Evolutionary conservation across 805 yeast genomes (phyloP).

Genomic region (Yarrowia keelungensis): DNA sequence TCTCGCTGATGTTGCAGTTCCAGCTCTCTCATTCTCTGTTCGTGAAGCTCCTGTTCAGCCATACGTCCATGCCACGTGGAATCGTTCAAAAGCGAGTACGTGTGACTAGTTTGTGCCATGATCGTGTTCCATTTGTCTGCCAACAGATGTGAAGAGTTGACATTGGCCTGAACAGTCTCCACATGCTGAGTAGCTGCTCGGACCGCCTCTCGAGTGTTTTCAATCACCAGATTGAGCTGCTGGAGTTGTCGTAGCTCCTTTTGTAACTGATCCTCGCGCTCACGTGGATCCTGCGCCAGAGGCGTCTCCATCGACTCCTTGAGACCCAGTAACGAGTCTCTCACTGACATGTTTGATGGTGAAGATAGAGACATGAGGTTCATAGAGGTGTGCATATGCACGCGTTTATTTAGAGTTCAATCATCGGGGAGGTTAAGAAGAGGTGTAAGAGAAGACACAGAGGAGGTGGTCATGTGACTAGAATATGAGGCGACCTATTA

Average conservation of each 20-base stretch:
- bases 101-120: slow-evolving; percentile 33
- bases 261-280: slow-evolving; percentile 22
- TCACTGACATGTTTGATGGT: slow-evolving; percentile 10
- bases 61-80: slow-evolving; percentile 36
- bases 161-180: slow-evolving; percentile 23
- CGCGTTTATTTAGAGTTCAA: slow-evolving; percentile 3
- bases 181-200: slow-evolving; percentile 18
- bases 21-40: slow-evolving; percentile 31
- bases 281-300: slow-evolving; percentile 13
- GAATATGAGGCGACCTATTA: too few relatives aligned
- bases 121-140: slow-evolving; percentile 34
- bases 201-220: slow-evolving; percentile 8
- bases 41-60: slow-evolving; percentile 25
- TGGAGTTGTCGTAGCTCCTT: slow-evolving; percentile 17
- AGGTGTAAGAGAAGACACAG: too few relatives aligned
- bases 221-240: slow-evolving; percentile 18
- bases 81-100: slow-evolving; percentile 20
- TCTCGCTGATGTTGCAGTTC: slow-evolving; percentile 18
- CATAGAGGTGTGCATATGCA: background rate
- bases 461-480: too few relatives aligned
- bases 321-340: slow-evolving; percentile 20
- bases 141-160: slow-evolving; percentile 25
- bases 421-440: background rate
- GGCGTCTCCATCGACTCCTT: slow-evolving; percentile 31
- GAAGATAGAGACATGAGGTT: background rate